Conservation (phyloP, 305 asterid species). For the Euphrasia arctica region DNA sequence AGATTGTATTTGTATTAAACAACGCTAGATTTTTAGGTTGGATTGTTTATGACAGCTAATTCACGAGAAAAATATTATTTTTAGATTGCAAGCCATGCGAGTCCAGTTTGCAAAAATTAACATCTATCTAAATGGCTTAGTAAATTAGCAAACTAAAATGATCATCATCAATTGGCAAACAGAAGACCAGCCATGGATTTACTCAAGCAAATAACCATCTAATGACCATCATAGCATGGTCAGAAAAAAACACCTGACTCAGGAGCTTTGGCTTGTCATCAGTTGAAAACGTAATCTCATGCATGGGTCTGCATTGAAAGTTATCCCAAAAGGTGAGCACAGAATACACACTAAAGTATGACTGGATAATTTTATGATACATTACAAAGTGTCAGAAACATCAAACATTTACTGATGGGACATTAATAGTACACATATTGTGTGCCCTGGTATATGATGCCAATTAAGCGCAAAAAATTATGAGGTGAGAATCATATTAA, state of each 20-base stretch:
- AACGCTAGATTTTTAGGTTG: too few species aligned
- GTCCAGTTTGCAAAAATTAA: not conserved
- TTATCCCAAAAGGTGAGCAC: slow-evolving; percentile 26
- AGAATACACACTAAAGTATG: slow-evolving; percentile 17
- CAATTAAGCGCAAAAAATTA: slow-evolving; percentile 15
- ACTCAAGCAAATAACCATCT: slow-evolving; percentile 13
- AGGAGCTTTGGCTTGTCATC: slow-evolving; percentile 95
- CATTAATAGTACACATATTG: slow-evolving; percentile 17
- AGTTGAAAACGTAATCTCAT: slow-evolving; percentile 90
- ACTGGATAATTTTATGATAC: slow-evolving; percentile 21
- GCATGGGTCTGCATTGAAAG: slow-evolving; percentile 77
- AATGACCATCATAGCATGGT: slow-evolving; percentile 6
- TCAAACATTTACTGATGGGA: slow-evolving; percentile 1
- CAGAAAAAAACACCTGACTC: slow-evolving; percentile 61
- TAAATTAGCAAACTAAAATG: slow-evolving; percentile 11
- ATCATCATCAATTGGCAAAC: not conserved
- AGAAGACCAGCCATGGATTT: slow-evolving; percentile 13
- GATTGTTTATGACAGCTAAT: too few species aligned
- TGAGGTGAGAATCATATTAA: not conserved
- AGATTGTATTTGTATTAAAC: not conserved
- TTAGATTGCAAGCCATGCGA: slow-evolving; percentile 4
- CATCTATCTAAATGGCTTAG: not conserved
- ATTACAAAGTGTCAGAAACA: slow-evolving; percentile 4
- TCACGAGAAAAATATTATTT: not conserved
- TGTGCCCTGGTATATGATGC: slow-evolving; percentile 1